Evolutionary conservation across 768 basidiomycete genomes (phyloP).

Genomic region (Coprinopsis cinerea): DNA sequence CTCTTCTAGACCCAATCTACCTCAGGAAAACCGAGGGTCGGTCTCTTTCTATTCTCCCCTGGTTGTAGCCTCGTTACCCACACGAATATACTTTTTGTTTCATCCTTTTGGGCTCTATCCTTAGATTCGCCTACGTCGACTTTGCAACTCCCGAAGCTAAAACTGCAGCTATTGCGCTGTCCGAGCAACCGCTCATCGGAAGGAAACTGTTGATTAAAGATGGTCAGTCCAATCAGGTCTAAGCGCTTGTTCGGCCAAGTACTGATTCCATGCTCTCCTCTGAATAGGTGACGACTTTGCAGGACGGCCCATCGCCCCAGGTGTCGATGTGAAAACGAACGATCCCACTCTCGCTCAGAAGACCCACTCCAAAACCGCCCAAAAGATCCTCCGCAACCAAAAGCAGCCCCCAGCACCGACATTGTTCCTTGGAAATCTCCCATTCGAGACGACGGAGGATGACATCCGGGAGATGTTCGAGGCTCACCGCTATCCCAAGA

Average conservation of each 20-base stretch:
- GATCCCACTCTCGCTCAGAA: conserved; percentile 28
- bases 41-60: conserved; percentile 25
- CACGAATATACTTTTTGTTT: conserved; percentile 6
- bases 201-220: conserved; percentile 91
- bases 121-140: conserved; percentile 95
- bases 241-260: too few species aligned
- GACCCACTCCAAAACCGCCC: conserved; percentile 60
- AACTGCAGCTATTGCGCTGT: conserved; percentile 65
- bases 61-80: conserved; percentile 4
- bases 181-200: conserved; percentile 80
- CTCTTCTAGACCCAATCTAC: conserved; percentile 37
- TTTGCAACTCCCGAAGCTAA: conserved; percentile 78
- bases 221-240: conserved; percentile 40
- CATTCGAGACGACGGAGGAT: conserved; percentile 82
- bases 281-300: conserved; percentile 64
- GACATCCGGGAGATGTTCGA: conserved; percentile 71
- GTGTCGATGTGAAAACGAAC: conserved; percentile 27
- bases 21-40: conserved; percentile 75
- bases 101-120: conserved; percentile 6
- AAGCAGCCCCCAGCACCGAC: conserved; percentile 82
- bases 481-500: conserved; percentile 42
- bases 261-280: background rate
- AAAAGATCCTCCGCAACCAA: conserved; percentile 71
- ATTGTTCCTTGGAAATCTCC: conserved; percentile 89
- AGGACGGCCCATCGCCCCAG: conserved; percentile 53